These are phyloP conservation scores for Sphenostylis stenocarpa DNA, from an alignment of 306 rosid species.

Conservation along the genomic window DNA sequence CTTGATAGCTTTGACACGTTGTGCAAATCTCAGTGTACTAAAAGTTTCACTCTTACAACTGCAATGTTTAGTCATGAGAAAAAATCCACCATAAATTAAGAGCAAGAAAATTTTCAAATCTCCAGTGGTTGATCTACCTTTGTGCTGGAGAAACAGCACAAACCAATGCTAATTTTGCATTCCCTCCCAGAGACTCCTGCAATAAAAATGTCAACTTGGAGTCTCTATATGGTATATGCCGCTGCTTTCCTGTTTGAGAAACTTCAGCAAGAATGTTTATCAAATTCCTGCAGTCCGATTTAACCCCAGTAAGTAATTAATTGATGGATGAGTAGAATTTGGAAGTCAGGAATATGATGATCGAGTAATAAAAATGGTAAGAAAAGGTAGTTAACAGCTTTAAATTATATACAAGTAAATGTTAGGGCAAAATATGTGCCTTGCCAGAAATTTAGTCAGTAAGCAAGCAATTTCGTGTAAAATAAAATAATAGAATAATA, in stretches of 20 bases:
- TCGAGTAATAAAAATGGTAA: too few relatives aligned
- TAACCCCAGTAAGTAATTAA: constrained; percentile 18
- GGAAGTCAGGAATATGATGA: constrained; percentile 1
- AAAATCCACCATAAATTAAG: constrained; percentile 26
- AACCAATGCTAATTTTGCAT: constrained; percentile 88
- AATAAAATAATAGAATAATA: too few relatives aligned
- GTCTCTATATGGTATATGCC: constrained; percentile 95
- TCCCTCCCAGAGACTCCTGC: constrained; percentile 98
- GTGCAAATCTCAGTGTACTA: constrained; percentile 94
- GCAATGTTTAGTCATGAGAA: constrained; percentile 37
- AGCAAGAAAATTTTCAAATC: background rate
- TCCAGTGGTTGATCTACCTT: constrained; percentile 48
- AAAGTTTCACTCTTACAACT: constrained; percentile 87
- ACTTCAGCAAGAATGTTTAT: constrained; percentile 96
- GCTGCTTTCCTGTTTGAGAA: constrained; percentile 89
- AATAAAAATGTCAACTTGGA: constrained; percentile 85
- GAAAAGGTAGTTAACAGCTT: background rate
- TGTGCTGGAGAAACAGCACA: constrained; percentile 91
- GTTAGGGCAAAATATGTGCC: constrained; percentile 3
- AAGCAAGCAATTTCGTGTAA: background rate
- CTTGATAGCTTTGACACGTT: constrained; percentile 82
- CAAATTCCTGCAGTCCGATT: constrained; percentile 72
- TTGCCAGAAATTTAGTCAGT: background rate
- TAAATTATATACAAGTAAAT: background rate
- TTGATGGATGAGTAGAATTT: constrained; percentile 16